These are phyloP conservation scores for Trametes sp. DNA, from an alignment of 1,284 basidiomycete genomes.

Conservation along the genomic window DNA sequence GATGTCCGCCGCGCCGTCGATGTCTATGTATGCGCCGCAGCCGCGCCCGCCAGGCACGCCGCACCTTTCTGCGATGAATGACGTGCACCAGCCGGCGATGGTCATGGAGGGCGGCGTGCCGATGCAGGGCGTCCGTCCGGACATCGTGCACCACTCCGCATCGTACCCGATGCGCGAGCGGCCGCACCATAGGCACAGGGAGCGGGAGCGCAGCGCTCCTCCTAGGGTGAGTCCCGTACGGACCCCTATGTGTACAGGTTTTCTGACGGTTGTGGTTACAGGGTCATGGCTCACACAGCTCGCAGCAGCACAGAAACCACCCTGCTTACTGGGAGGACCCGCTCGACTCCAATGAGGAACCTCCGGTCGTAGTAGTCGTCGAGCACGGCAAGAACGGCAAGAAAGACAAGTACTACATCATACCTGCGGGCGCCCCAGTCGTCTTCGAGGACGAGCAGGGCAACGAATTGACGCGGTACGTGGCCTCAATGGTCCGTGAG, in stretches of 20 bases:
- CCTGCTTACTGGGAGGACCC: slow-evolving; percentile 32
- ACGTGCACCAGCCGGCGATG: slow-evolving; percentile 30
- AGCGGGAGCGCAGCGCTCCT: slow-evolving; percentile 27
- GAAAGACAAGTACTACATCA: slow-evolving; percentile 62
- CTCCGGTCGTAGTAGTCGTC: slow-evolving; percentile 42
- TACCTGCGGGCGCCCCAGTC: slow-evolving; percentile 69
- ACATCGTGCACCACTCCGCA: slow-evolving; percentile 33
- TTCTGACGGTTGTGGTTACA: not conserved
- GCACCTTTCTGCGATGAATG: slow-evolving; percentile 29
- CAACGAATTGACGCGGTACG: slow-evolving; percentile 69
- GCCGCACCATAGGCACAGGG: slow-evolving; percentile 17
- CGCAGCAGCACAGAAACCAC: slow-evolving; percentile 23
- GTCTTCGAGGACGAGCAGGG: slow-evolving; percentile 75
- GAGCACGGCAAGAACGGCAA: slow-evolving; percentile 40
- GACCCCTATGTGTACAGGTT: too few species aligned
- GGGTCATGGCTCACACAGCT: slow-evolving; percentile 12
- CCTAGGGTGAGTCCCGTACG: slow-evolving; percentile 16
- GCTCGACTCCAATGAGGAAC: slow-evolving; percentile 35
- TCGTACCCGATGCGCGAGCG: slow-evolving; percentile 26
- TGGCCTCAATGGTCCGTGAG: slow-evolving; percentile 1
- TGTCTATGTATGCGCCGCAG: slow-evolving; percentile 31
- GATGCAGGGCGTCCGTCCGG: slow-evolving; percentile 30
- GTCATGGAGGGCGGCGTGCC: slow-evolving; percentile 22
- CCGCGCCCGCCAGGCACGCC: slow-evolving; percentile 18
- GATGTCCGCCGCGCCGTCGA: slow-evolving; percentile 35